Conservation (phyloP, 2,329 filamentous ascomycete genomes). For the Sarocladiaceae sp. region DNA sequence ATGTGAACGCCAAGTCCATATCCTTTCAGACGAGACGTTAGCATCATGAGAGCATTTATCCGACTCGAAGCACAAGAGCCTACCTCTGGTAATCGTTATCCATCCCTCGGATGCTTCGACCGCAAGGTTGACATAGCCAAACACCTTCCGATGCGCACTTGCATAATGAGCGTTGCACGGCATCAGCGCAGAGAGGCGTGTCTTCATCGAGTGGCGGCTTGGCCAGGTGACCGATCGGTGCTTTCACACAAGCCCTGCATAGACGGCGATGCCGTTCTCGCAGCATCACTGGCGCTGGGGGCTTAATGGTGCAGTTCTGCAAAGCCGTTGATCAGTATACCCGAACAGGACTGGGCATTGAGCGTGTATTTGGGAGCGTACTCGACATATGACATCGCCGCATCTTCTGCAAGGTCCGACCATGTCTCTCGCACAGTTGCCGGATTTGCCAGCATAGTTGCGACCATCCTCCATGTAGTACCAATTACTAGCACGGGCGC, state of each 20-base stretch:
- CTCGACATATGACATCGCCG: conserved; percentile 71
- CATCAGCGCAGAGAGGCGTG: conserved; percentile 39
- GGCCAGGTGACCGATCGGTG: conserved; percentile 55
- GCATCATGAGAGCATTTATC: neutral
- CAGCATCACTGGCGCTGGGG: conserved; percentile 60
- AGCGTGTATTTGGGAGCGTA: conserved; percentile 35
- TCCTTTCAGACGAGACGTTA: conserved; percentile 35
- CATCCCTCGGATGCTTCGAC: conserved; percentile 57
- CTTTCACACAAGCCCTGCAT: conserved; percentile 67
- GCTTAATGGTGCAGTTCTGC: conserved; percentile 87
- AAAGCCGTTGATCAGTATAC: conserved; percentile 12
- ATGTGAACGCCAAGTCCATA: conserved; percentile 85
- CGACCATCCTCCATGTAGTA: conserved; percentile 53
- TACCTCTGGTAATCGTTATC: conserved; percentile 56
- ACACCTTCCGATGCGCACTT: conserved; percentile 51
- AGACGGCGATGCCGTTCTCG: conserved; percentile 74
- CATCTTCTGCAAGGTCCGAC: conserved; percentile 79
- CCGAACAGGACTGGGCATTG: neutral
- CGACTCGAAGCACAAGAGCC: conserved; percentile 16
- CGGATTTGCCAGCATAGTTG: conserved; percentile 58
- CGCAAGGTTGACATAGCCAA: conserved; percentile 84
- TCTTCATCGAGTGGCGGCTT: conserved; percentile 37
- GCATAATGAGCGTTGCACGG: conserved; percentile 52
- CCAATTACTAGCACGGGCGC: conserved; percentile 51
- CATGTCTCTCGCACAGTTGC: conserved; percentile 79